A percentile compares a stretch with the other conserved stretches of the same genome.
phyloP scores from a whole-genome alignment of 106 monocot genomes.

The Ottelia alismoides region DNA sequence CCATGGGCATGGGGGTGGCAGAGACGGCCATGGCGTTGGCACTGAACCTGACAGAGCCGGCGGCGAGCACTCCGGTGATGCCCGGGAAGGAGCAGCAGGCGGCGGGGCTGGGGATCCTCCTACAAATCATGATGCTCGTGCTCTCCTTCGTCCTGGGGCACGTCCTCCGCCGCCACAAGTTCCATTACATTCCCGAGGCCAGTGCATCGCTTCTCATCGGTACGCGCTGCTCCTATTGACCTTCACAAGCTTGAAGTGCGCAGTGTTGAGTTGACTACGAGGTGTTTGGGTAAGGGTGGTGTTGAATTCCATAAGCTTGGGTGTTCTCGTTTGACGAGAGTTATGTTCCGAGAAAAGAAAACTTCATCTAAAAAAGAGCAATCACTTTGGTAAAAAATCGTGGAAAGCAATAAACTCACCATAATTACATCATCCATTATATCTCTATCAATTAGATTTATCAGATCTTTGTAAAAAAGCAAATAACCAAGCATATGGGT shows the following conservation, averaged over 20 bases:
- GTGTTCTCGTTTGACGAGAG: neutral
- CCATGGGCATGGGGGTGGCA: constrained; percentile 1
- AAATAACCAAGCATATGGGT: too few relatives aligned
- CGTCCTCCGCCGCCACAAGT: constrained; percentile 68
- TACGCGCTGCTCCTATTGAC: constrained; percentile 4
- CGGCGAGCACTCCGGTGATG: constrained; percentile 11
- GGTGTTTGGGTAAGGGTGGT: neutral
- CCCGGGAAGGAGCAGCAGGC: constrained; percentile 89
- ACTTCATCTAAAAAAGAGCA: too few relatives aligned
- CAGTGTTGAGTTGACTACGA: neutral
- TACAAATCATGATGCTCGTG: constrained; percentile 95
- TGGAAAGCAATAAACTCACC: too few relatives aligned
- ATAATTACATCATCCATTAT: too few relatives aligned
- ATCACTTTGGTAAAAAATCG: too few relatives aligned
- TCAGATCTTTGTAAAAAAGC: too few relatives aligned
- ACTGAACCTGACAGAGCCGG: constrained; percentile 31
- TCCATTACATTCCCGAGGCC: constrained; percentile 93
- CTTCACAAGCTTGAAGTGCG: neutral
- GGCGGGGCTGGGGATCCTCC: constrained; percentile 80
- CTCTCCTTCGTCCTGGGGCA: constrained; percentile 85
- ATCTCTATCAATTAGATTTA: too few relatives aligned
- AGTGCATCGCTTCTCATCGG: constrained; percentile 93
- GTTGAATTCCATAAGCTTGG: neutral
- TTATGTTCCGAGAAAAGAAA: neutral
- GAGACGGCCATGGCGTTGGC: constrained; percentile 5